Percentiles rank a stretch among this genome's conserved stretches.
These are phyloP conservation scores for Gryganskiella cystojenkinii DNA, from an alignment of 192 early-diverging fungal genomes.

Conservation along the genomic window DNA sequence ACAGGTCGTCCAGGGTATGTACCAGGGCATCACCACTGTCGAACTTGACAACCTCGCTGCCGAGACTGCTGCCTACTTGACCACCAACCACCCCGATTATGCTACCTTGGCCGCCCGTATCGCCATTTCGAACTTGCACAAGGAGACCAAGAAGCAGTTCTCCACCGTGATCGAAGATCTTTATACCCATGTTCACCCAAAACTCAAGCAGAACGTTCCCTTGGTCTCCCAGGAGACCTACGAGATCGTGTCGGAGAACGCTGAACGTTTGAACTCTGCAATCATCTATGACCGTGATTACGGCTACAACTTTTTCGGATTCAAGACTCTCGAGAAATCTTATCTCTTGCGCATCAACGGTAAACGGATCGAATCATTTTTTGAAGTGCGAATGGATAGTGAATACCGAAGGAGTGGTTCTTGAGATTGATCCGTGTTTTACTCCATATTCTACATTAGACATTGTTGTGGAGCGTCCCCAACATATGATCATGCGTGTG, in stretches of 20 bases:
- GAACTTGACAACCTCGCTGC: conserved; percentile 98
- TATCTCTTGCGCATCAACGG: conserved; percentile 90
- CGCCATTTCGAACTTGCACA: conserved; percentile 94
- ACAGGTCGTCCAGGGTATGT: conserved; percentile 91
- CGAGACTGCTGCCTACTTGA: conserved; percentile 90
- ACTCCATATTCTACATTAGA: conserved; percentile 9
- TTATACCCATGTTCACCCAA: conserved; percentile 88
- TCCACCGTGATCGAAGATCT: conserved; percentile 84
- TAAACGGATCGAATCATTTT: too few relatives aligned
- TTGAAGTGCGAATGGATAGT: too few relatives aligned
- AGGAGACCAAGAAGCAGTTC: conserved; percentile 83
- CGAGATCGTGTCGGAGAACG: conserved; percentile 71
- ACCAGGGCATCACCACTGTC: conserved; percentile 96
- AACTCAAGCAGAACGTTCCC: conserved; percentile 81
- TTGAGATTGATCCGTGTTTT: too few relatives aligned
- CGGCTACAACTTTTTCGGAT: conserved; percentile 98
- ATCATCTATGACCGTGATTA: conserved; percentile 95
- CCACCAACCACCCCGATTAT: conserved; percentile 95
- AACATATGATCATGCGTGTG: conserved; percentile 98
- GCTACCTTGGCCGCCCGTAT: conserved; percentile 96
- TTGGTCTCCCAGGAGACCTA: conserved; percentile 86
- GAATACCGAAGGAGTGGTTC: too few relatives aligned
- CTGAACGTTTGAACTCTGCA: conserved; percentile 85
- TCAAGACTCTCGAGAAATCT: conserved; percentile 96
- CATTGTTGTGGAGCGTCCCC: conserved; percentile 88